phyloP scores from a whole-genome alignment of 2,329 filamentous ascomycete genomes.

The Aspergillus glaucus region DNA sequence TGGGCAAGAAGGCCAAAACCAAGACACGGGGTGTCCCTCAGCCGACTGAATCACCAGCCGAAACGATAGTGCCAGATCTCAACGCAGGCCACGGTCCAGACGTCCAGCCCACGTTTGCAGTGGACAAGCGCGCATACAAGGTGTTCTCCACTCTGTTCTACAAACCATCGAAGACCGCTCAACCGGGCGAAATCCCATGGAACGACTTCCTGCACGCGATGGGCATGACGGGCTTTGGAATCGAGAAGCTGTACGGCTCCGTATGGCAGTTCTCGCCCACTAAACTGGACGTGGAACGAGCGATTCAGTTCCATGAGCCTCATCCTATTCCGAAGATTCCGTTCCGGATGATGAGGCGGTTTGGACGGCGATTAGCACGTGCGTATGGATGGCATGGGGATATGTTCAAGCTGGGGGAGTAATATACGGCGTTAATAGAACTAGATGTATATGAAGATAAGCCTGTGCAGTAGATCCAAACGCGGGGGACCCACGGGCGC shows the following conservation, averaged over 20 bases:
- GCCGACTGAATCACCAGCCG: neutral
- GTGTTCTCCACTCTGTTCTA: slow-evolving; percentile 42
- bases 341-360: slow-evolving; percentile 40
- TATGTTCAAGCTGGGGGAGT: slow-evolving; percentile 35
- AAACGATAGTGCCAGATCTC: neutral
- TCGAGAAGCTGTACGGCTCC: slow-evolving; percentile 55
- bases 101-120: slow-evolving; percentile 22
- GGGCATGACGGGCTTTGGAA: slow-evolving; percentile 44
- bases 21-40: slow-evolving; percentile 9
- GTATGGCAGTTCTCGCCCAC: slow-evolving; percentile 54
- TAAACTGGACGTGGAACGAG: slow-evolving; percentile 37
- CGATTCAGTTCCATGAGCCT: slow-evolving; percentile 57
- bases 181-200: slow-evolving; percentile 48
- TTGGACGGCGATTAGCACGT: slow-evolving; percentile 45
- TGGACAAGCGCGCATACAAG: slow-evolving; percentile 35
- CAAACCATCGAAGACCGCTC: slow-evolving; percentile 24
- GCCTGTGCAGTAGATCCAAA: no score
- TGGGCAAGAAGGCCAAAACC: slow-evolving; percentile 7
- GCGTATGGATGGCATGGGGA: slow-evolving; percentile 47
- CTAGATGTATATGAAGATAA: neutral
- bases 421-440: neutral
- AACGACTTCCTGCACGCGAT: slow-evolving; percentile 50
- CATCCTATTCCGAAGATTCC: slow-evolving; percentile 51
- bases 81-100: slow-evolving; percentile 3
- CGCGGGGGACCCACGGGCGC: no score